phyloP scores from a whole-genome alignment of 2,329 filamentous ascomycete species.

The Sphaceloma murrayae region DNA sequence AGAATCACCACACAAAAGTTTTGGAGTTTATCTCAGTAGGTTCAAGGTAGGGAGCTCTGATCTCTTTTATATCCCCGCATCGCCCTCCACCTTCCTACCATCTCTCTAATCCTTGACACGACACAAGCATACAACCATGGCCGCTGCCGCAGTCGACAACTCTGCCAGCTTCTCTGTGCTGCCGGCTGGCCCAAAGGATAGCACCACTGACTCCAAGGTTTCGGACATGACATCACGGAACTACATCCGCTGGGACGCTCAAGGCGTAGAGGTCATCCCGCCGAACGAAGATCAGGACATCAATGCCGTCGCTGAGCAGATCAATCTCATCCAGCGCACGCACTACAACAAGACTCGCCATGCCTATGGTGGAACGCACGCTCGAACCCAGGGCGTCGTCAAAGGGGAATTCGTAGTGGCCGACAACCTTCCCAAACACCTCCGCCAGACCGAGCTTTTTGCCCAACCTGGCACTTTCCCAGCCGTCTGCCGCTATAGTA shows the following conservation, averaged over 20 bases:
- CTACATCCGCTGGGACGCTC: constrained; percentile 35
- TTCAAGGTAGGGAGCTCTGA: background rate
- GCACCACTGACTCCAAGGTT: constrained; percentile 1
- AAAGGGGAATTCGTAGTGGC: constrained; percentile 39
- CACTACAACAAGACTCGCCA: constrained; percentile 37
- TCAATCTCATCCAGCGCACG: constrained; percentile 38
- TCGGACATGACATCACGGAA: constrained; percentile 22
- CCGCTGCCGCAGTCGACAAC: constrained; percentile 16
- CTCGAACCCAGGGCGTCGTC: constrained; percentile 40
- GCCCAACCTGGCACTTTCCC: constrained; percentile 27
- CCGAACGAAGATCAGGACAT: constrained; percentile 37
- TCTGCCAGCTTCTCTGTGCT: constrained; percentile 18
- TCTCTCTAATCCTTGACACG: background rate
- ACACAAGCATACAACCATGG: constrained; percentile 1
- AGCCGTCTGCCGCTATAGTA: constrained; percentile 32
- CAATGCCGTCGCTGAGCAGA: constrained; percentile 37
- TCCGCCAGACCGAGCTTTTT: constrained; percentile 36
- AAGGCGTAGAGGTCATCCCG: constrained; percentile 34
- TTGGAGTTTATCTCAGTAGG: constrained; percentile 2
- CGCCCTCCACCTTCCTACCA: constrained; percentile 9
- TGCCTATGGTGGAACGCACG: constrained; percentile 36
- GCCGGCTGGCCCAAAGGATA: constrained; percentile 15
- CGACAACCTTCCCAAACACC: constrained; percentile 35
- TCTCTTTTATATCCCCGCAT: background rate
- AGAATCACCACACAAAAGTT: background rate